Evolutionary conservation across 768 basidiomycete genomes (phyloP).

Genomic region (Leccinellum rugosiceps): DNA sequence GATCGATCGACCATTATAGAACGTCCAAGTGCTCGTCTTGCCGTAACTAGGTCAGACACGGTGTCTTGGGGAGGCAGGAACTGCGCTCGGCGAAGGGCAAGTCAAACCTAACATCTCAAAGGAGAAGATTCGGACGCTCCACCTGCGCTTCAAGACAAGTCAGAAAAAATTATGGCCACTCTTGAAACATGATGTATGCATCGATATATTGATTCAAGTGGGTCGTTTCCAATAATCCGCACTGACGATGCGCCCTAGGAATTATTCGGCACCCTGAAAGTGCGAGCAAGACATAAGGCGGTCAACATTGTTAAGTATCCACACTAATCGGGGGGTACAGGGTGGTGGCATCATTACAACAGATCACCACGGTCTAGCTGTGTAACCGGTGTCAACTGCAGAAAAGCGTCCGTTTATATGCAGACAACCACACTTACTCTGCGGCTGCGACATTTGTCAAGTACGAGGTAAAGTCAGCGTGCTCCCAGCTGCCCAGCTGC

Average conservation of each 20-base stretch:
- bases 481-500: not conserved
- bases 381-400: slow-evolving; percentile 6
- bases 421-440: slow-evolving; percentile 5
- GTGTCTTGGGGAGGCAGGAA: not conserved
- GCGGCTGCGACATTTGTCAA: not conserved
- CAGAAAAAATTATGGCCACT: not conserved
- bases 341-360: slow-evolving; percentile 8
- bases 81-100: not conserved
- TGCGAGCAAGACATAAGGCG: slow-evolving; percentile 3
- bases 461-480: not conserved
- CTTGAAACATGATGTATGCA: slow-evolving; percentile 2
- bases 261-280: not conserved
- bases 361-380: slow-evolving; percentile 7
- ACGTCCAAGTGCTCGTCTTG: not conserved
- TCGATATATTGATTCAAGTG: not conserved
- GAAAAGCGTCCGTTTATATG: not conserved
- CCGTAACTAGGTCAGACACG: slow-evolving; percentile 1
- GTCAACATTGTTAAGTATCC: slow-evolving; percentile 2
- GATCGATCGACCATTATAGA: slow-evolving; percentile 6
- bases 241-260: not conserved
- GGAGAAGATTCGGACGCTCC: not conserved
- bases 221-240: slow-evolving; percentile 1
- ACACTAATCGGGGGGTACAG: slow-evolving; percentile 12
- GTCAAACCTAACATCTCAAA: slow-evolving; percentile 1
- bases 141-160: not conserved